These are phyloP conservation scores for Prasinococcaceae sp. DNA, from an alignment of 139 green algal species.

Conservation along the genomic window DNA sequence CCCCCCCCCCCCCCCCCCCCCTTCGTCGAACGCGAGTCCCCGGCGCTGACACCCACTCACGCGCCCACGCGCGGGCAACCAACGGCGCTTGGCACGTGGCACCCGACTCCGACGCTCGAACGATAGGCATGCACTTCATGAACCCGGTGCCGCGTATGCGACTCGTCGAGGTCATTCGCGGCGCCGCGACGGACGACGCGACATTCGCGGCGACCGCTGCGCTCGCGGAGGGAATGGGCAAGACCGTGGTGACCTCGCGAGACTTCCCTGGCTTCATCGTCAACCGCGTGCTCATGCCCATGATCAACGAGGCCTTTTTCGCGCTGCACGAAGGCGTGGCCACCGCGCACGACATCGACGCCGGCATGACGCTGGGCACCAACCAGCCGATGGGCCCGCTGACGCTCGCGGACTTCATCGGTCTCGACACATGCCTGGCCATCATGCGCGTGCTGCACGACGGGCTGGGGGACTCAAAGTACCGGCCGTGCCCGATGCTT, in stretches of 20 bases:
- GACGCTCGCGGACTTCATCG: slow-evolving; percentile 51
- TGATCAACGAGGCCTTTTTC: slow-evolving; percentile 89
- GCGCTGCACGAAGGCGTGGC: slow-evolving; percentile 46
- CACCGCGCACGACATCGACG: slow-evolving; percentile 66
- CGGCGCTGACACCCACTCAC: no score
- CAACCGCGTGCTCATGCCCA: slow-evolving; percentile 89
- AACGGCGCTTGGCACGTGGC: no score
- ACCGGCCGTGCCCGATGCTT: slow-evolving; percentile 70
- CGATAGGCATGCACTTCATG: slow-evolving; percentile 51
- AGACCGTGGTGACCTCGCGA: slow-evolving; percentile 28
- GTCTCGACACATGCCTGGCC: slow-evolving; percentile 74
- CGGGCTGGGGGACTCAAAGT: slow-evolving; percentile 74
- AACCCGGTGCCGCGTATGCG: slow-evolving; percentile 76
- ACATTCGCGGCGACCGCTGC: slow-evolving; percentile 35
- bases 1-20: no score
- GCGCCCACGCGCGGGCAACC: no score
- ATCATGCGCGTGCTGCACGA: slow-evolving; percentile 82
- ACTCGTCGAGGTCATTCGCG: slow-evolving; percentile 47
- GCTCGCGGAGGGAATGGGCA: slow-evolving; percentile 59
- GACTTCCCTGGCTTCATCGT: slow-evolving; percentile 70
- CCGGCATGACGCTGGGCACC: slow-evolving; percentile 63
- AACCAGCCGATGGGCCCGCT: slow-evolving; percentile 67
- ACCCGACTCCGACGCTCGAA: no score
- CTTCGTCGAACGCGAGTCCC: no score
- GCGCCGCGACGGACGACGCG: slow-evolving; percentile 20